A percentile compares a stretch with the other conserved stretches of the same genome.
Conservation (phyloP, 257 asterid genomes). For the Solanum sejunctum region DNA sequence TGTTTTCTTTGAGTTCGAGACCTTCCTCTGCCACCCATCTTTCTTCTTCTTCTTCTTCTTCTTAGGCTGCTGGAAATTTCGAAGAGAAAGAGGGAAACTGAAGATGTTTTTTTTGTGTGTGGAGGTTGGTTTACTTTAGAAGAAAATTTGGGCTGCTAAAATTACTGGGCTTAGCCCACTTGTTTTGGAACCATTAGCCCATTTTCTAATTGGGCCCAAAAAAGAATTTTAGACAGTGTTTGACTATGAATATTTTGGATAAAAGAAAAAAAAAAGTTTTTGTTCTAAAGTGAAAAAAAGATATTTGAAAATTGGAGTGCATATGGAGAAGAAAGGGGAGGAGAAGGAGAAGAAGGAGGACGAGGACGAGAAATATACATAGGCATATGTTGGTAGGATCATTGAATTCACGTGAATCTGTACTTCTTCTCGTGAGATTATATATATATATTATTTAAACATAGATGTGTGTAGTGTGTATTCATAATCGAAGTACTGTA, state of each 20-base stretch:
- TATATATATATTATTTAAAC: too few species aligned
- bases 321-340: background rate
- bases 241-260: too few species aligned
- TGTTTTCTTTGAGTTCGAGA: slow-evolving; percentile 75
- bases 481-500: too few species aligned
- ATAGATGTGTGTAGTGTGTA: too few species aligned
- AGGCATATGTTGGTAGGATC: too few species aligned
- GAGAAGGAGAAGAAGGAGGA: background rate
- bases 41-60: background rate
- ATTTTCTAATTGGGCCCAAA: background rate
- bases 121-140: background rate
- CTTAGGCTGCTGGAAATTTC: slow-evolving; percentile 1
- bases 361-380: background rate
- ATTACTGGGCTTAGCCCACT: background rate
- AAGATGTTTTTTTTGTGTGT: background rate
- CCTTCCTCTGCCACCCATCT: slow-evolving; percentile 62
- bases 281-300: too few species aligned
- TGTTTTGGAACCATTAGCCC: background rate
- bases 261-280: too few species aligned
- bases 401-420: too few species aligned
- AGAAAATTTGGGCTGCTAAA: background rate
- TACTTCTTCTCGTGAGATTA: too few species aligned
- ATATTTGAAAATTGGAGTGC: background rate
- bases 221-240: background rate
- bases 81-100: background rate